Conservation (phyloP, 1,139 yeast genomes). For the Citeromyces hawaiiensis region DNA sequence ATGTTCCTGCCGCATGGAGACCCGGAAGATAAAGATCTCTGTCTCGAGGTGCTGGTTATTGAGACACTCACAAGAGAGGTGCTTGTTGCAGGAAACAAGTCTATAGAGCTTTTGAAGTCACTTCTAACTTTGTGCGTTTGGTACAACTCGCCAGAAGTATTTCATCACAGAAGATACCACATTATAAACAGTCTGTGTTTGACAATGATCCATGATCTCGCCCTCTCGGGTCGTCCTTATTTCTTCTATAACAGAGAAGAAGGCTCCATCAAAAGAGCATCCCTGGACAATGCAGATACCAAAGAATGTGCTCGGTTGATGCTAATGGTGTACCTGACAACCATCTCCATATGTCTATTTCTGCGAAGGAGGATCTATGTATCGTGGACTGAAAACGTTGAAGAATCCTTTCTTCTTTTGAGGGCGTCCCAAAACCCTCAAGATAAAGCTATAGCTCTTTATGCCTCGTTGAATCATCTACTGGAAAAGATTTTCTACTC, state of each 20-base stretch:
- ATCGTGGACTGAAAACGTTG: conserved; percentile 47
- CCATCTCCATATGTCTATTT: conserved; percentile 40
- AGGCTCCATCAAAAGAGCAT: conserved; percentile 19
- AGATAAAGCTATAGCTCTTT: conserved; percentile 33
- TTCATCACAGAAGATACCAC: conserved; percentile 68
- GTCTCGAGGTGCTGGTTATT: conserved; percentile 46
- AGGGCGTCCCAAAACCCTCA: conserved; percentile 21
- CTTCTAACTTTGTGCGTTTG: conserved; percentile 52
- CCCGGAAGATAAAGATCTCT: conserved; percentile 23
- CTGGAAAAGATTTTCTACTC: conserved; percentile 52
- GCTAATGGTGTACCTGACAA: conserved; percentile 31
- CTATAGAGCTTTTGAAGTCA: conserved; percentile 53
- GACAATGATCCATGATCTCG: conserved; percentile 65
- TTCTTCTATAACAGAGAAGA: conserved; percentile 25
- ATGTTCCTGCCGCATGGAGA: conserved; percentile 22
- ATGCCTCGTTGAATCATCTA: conserved; percentile 44
- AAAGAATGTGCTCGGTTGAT: conserved; percentile 30
- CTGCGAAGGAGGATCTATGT: conserved; percentile 37
- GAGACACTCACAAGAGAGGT: conserved; percentile 48
- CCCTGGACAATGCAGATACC: conserved; percentile 15
- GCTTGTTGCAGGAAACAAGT: conserved; percentile 59
- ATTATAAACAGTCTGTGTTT: conserved; percentile 53
- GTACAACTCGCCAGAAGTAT: conserved; percentile 78
- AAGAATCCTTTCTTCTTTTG: conserved; percentile 41
- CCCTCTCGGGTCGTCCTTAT: conserved; percentile 42